Conservation (phyloP, 2,329 filamentous ascomycete genomes). For the Botryotinia convoluta region DNA sequence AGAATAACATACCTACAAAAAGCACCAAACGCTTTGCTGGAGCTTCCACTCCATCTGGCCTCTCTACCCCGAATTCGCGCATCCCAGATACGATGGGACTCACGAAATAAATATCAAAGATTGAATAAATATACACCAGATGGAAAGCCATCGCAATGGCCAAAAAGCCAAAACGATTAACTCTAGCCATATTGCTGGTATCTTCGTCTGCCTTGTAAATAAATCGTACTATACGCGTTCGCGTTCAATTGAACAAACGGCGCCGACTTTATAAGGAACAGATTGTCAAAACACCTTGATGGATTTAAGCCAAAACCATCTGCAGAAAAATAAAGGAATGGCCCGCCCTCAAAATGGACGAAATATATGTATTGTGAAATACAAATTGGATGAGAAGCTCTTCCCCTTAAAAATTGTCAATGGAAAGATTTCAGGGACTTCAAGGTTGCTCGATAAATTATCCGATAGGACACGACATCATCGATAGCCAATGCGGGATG, state of each 20-base stretch:
- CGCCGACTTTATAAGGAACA: conserved; percentile 4
- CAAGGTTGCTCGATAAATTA: conserved; percentile 5
- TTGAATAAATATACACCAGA: conserved; percentile 87
- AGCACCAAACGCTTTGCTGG: conserved; percentile 89
- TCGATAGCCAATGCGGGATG: conserved; percentile 3
- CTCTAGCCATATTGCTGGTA: conserved; percentile 48
- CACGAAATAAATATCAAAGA: conserved; percentile 98
- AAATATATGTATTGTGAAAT: conserved; percentile 7
- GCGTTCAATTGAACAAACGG: conserved; percentile 14
- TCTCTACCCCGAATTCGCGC: conserved; percentile 72
- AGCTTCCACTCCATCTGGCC: conserved; percentile 56
- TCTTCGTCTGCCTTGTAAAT: background rate
- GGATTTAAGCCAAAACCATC: conserved; percentile 15
- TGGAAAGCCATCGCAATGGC: conserved; percentile 90
- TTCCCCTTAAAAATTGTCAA: background rate
- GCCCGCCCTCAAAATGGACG: conserved; percentile 12
- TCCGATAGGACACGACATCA: conserved; percentile 20
- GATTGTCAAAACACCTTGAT: conserved; percentile 15
- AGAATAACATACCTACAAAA: conserved; percentile 69
- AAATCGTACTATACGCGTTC: conserved; percentile 8
- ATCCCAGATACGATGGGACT: conserved; percentile 97
- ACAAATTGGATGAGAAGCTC: background rate
- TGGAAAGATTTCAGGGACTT: background rate
- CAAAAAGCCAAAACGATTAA: conserved; percentile 75
- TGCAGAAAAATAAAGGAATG: conserved; percentile 14